Evolutionary conservation across 106 monocot genomes (phyloP).

Genomic region (Allium sativum): DNA sequence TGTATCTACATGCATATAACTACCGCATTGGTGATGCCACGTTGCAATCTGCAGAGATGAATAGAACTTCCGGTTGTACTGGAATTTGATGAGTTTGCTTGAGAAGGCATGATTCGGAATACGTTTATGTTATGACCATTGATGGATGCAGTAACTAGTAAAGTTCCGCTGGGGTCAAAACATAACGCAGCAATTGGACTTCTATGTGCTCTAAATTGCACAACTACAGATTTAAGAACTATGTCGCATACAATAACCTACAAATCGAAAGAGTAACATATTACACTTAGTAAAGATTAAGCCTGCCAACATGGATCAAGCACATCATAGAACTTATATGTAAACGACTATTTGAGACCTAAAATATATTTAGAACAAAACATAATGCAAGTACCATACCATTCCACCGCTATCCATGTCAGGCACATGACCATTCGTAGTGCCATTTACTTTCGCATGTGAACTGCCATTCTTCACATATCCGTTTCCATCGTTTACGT

Average conservation of each 20-base stretch:
- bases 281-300: too few species aligned
- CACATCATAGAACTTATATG: neutral
- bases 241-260: constrained; percentile 93
- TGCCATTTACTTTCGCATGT: constrained; percentile 25
- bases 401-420: constrained; percentile 62
- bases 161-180: constrained; percentile 90
- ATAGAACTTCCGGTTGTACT: constrained; percentile 36
- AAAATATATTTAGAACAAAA: neutral
- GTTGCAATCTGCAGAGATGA: constrained; percentile 89
- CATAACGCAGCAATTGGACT: constrained; percentile 94
- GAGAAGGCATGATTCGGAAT: constrained; percentile 55
- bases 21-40: constrained; percentile 98
- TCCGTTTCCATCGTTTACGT: constrained; percentile 41
- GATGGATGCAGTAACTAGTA: constrained; percentile 86
- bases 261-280: neutral
- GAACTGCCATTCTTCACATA: constrained; percentile 29
- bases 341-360: neutral
- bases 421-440: constrained; percentile 15
- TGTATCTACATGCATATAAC: constrained; percentile 2
- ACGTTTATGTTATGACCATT: constrained; percentile 90
- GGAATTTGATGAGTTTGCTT: constrained; percentile 22
- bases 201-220: constrained; percentile 80
- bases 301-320: too few species aligned
- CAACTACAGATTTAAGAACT: constrained; percentile 66
- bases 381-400: constrained; percentile 26